A percentile compares a stretch with the other conserved stretches of the same genome.
phyloP scores from a whole-genome alignment of 805 yeast species.

The Saturnispora ahearnii region DNA sequence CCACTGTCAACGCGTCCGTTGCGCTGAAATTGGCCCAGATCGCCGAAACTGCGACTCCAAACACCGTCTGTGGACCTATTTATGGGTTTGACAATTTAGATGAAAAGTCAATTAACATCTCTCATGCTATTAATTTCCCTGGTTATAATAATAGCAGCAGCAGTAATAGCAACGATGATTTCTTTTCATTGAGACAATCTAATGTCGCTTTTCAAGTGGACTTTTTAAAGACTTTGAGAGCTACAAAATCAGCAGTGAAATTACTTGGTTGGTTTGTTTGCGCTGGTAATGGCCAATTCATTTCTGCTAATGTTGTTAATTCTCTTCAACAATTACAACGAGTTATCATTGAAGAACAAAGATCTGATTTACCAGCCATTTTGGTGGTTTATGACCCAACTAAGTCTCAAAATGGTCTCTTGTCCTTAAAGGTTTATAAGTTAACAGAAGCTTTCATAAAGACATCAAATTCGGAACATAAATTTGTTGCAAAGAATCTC shows the following conservation, averaged over 20 bases:
- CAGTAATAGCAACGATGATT: constrained; percentile 33
- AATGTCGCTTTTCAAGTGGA: constrained; percentile 64
- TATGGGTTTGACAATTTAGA: constrained; percentile 55
- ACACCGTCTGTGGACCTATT: constrained; percentile 59
- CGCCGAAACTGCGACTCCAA: constrained; percentile 54
- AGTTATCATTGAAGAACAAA: constrained; percentile 20
- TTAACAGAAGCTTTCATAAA: constrained; percentile 54
- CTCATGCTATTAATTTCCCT: constrained; percentile 33
- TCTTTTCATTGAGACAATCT: constrained; percentile 42
- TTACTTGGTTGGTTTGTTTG: constrained; percentile 78
- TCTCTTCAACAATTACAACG: constrained; percentile 55
- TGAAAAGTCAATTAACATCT: constrained; percentile 36
- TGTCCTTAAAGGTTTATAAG: constrained; percentile 61
- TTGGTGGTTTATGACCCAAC: constrained; percentile 59
- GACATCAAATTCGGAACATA: constrained; percentile 39
- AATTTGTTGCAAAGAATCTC: constrained; percentile 58
- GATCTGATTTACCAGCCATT: constrained; percentile 36
- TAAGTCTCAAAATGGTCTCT: constrained; percentile 50
- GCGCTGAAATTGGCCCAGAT: constrained; percentile 57
- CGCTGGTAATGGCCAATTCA: constrained; percentile 42
- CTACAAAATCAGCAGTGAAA: constrained; percentile 57
- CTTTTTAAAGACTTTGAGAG: constrained; percentile 50
- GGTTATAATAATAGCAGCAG: constrained; percentile 3
- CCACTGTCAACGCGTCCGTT: constrained; percentile 43
- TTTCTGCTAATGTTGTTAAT: constrained; percentile 59